Conservation (phyloP, 2,329 filamentous ascomycete species). For the Chaetoscypha palmicola region DNA sequence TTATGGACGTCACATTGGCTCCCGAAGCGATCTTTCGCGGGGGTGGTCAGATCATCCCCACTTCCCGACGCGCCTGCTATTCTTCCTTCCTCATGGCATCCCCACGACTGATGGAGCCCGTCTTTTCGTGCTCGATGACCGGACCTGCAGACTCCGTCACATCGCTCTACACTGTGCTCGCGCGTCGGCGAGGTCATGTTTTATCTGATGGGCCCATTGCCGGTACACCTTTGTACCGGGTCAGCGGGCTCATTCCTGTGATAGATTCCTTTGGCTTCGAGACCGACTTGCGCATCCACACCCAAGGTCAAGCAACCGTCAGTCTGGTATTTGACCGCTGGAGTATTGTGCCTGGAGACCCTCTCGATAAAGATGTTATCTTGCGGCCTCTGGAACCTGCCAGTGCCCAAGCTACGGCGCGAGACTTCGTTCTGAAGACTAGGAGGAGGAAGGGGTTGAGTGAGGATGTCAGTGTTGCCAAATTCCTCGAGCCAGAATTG, state of each 20-base stretch:
- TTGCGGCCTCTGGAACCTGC: slow-evolving; percentile 82
- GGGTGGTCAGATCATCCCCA: slow-evolving; percentile 95
- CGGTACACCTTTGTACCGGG: slow-evolving; percentile 87
- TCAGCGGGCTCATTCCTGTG: slow-evolving; percentile 85
- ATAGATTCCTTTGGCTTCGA: slow-evolving; percentile 98
- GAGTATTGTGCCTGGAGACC: slow-evolving; percentile 93
- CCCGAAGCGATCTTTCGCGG: slow-evolving; percentile 90
- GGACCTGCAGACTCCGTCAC: slow-evolving; percentile 84
- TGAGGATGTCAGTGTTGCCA: slow-evolving; percentile 92
- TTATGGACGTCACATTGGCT: slow-evolving; percentile 84
- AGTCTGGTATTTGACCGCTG: slow-evolving; percentile 92
- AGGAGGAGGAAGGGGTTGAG: slow-evolving; percentile 85
- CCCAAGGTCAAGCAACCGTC: slow-evolving; percentile 84
- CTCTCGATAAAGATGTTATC: slow-evolving; percentile 79
- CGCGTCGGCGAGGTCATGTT: slow-evolving; percentile 83
- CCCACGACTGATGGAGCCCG: slow-evolving; percentile 91
- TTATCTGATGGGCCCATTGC: slow-evolving; percentile 90
- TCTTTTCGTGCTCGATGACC: slow-evolving; percentile 89
- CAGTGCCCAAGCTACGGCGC: slow-evolving; percentile 76
- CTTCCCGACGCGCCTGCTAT: slow-evolving; percentile 85
- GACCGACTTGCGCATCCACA: slow-evolving; percentile 93
- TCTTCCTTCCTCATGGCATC: slow-evolving; percentile 96
- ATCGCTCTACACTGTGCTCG: slow-evolving; percentile 85
- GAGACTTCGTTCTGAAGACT: slow-evolving; percentile 97
- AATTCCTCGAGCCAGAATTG: slow-evolving; percentile 92